Percentiles rank a stretch among this genome's conserved stretches.
These are phyloP conservation scores for Phoma sp. DNA, from an alignment of 2,329 filamentous ascomycete species.

Conservation along the genomic window DNA sequence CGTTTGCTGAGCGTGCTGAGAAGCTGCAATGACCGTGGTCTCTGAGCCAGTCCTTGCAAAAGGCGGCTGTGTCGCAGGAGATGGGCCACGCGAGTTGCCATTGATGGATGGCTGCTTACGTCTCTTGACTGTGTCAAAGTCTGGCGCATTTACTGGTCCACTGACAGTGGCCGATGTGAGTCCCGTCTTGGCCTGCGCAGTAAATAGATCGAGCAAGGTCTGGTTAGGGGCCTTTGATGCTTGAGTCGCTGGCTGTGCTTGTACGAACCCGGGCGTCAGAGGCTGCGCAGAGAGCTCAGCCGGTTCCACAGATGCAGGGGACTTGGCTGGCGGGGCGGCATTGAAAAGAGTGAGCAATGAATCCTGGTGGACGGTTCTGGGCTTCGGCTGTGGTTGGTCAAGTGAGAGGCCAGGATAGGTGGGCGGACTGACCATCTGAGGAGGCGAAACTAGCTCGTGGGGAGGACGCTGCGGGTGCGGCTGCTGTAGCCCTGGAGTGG, in stretches of 20 bases:
- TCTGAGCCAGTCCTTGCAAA: slow-evolving; percentile 17
- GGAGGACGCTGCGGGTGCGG: slow-evolving; percentile 28
- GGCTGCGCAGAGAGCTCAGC: slow-evolving; percentile 55
- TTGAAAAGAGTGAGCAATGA: slow-evolving; percentile 55
- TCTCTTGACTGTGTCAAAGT: slow-evolving; percentile 49
- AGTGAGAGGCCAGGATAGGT: slow-evolving; percentile 39
- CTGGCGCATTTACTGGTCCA: slow-evolving; percentile 51
- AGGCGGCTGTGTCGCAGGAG: slow-evolving; percentile 29
- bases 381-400: slow-evolving; percentile 41
- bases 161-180: slow-evolving; percentile 50
- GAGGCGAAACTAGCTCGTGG: slow-evolving; percentile 35
- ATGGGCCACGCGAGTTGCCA: slow-evolving; percentile 36
- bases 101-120: slow-evolving; percentile 29
- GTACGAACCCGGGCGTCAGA: slow-evolving; percentile 43
- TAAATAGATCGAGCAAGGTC: slow-evolving; percentile 28
- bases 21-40: slow-evolving; percentile 4
- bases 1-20: slow-evolving; percentile 12
- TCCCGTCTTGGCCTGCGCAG: slow-evolving; percentile 23
- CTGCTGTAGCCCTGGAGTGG: slow-evolving; percentile 32
- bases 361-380: slow-evolving; percentile 52
- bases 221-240: slow-evolving; percentile 26
- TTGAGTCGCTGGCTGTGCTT: slow-evolving; percentile 27
- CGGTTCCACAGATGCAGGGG: slow-evolving; percentile 40
- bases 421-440: slow-evolving; percentile 36
- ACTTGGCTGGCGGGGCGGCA: slow-evolving; percentile 32